Evolutionary conservation across 148 eudicot species (phyloP).

Genomic region (Chenopodium quinoa): DNA sequence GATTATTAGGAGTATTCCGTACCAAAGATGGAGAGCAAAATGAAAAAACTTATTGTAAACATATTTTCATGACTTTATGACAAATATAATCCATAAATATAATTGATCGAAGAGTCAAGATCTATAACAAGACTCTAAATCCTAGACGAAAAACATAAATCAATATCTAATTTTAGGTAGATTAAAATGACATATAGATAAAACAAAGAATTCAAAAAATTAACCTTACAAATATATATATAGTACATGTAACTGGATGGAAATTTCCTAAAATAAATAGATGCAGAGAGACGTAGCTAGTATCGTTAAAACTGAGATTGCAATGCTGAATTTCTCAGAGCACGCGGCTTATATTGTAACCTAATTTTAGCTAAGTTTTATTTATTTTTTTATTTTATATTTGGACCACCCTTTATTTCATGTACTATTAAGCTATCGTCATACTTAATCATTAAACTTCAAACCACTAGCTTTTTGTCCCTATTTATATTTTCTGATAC

Average conservation of each 20-base stretch:
- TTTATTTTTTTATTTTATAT: background rate
- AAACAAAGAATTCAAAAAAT: background rate
- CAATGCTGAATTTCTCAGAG: slow-evolving; percentile 7
- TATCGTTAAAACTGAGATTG: slow-evolving; percentile 13
- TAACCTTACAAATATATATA: background rate
- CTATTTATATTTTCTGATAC: background rate
- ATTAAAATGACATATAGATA: background rate
- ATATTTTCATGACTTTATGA: too few species aligned
- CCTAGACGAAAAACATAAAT: background rate
- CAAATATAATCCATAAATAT: too few species aligned
- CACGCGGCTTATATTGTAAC: slow-evolving; percentile 13
- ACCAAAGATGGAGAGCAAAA: too few species aligned
- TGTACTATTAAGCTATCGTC: slow-evolving; percentile 17
- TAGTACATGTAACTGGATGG: background rate
- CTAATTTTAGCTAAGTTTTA: slow-evolving; percentile 14
- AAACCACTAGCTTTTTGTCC: slow-evolving; percentile 13
- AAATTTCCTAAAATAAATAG: background rate
- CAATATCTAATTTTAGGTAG: background rate
- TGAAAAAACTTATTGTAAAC: too few species aligned
- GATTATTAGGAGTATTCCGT: too few species aligned
- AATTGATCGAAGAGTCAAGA: background rate
- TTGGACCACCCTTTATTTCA: slow-evolving; percentile 15
- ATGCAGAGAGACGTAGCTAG: slow-evolving; percentile 14
- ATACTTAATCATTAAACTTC: slow-evolving; percentile 3
- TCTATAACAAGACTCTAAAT: background rate